Conservation (phyloP, 2,329 filamentous ascomycete genomes). For the Coleophoma cylindrospora region DNA sequence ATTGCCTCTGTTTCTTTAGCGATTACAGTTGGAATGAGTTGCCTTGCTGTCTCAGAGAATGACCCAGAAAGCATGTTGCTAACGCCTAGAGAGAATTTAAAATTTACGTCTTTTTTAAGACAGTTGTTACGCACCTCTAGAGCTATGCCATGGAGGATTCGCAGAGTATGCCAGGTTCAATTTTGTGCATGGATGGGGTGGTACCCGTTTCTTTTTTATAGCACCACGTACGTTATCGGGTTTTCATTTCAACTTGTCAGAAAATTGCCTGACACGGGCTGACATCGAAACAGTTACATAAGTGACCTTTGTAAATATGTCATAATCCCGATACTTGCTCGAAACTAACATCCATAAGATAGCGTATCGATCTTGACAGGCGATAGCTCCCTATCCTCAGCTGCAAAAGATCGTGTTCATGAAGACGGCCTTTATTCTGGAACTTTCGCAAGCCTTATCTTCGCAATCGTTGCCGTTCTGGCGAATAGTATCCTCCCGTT, state of each 20-base stretch:
- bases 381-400: background rate
- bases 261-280: no score
- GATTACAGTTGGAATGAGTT: constrained; percentile 6
- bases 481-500: background rate
- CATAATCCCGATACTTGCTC: background rate
- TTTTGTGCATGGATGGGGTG: constrained; percentile 28
- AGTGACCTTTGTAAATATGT: background rate
- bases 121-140: constrained; percentile 2
- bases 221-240: constrained; percentile 18
- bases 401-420: background rate
- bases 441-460: background rate
- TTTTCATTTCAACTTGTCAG: no score
- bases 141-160: constrained; percentile 3
- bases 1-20: constrained; percentile 13
- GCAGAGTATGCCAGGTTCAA: constrained; percentile 19
- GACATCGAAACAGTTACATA: background rate
- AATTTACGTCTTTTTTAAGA: background rate
- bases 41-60: constrained; percentile 4
- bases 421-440: background rate
- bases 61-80: background rate
- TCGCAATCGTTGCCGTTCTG: background rate
- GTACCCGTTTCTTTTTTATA: constrained; percentile 31
- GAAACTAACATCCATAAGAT: background rate
- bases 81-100: background rate
- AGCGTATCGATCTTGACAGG: background rate